Base-by-base conservation (phyloP, 176 grass and related monocot genomes). In the Pharus latifolius region DNA sequence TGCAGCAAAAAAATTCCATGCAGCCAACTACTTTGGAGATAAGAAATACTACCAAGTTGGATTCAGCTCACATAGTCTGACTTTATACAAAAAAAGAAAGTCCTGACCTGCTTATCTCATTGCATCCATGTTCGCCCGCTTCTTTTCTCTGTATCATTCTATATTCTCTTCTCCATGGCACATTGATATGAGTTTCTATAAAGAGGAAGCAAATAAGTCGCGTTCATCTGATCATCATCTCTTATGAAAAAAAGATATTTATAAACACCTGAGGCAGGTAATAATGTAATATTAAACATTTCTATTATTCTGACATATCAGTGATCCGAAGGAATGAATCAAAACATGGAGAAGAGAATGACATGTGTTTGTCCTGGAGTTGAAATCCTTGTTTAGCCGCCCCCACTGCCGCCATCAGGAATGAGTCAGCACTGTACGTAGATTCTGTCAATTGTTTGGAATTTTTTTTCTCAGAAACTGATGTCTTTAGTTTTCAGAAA, bases 41-140 rank as follows among this genome's bases (percentile, higher is more conserved):
- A 38, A 67, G 70, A 49, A 85, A 85, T 18, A 41, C 76, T 76
- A 70, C 83, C 77, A 85, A 11, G 63, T 76, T 85, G 83, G 70
- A 85, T 67, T 38, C 69, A 56, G 13, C 67, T 18, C 42, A 12
- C 30, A 12, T 67, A 24, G 24, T 38, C 55, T 22, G 44, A 62
- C 69, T 60, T 49, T 55, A 16, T 3, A 6, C 18, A 61, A 48
- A 61, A 69, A 60, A 68, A 49, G 49, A 69, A 66, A 61, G 16
- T 20, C 63, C 23, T 63, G 29, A 37, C 53, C 61, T 10, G 4
- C n/a, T n/a, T n/a, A n/a, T n/a, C n/a, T n/a, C n/a, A n/a, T n/a
- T n/a, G n/a, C n/a, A n/a, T n/a, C n/a, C n/a, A n/a, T n/a, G n/a
- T n/a, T n/a, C n/a, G n/a, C n/a, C n/a, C n/a, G n/a, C n/a, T n/a